Evolutionary conservation across 1,284 basidiomycete species (phyloP), one percentile per base, ranked within the genome.

Genomic region (Coniophora puteana): DNA sequence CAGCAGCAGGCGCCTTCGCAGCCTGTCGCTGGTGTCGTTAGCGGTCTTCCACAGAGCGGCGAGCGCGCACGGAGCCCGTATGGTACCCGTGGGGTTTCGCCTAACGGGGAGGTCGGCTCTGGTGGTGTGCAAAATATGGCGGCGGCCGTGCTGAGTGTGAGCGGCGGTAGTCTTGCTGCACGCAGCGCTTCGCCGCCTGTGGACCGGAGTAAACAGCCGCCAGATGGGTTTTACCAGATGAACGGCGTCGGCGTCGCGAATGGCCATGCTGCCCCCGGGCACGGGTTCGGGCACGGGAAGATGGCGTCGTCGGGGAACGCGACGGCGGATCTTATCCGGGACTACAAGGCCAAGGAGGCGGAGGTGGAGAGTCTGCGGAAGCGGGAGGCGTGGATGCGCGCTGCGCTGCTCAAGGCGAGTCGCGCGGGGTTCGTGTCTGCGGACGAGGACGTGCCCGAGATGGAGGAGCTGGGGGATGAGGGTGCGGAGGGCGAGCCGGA

Each of bases 301-400:
- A 53, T 64, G 12, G 76, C 78, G 0, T 85, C 84, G 11, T 77
- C 81, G 0, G 79, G 83, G 12, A 85, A 78, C 54, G 69, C 83
- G 11, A 73, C 84, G 2, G 78, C 80, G 6, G 89, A 93, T 57
- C 62, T 91, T 44, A 66, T 89, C 36, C 73, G 80, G 26, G 89
- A 92, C 51, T 65, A 92, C 44, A 91, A 87, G 62, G 72, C 75
- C 20, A 90, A 85, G 56, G 90, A 93, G 51, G 69, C 74, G 22
- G 93, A 95, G 57, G 59, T 93, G 24, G 92, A 94, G 49, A 69
- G 70, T 25, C 63, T 88, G 53, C 83, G 78, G 70, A 84, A 82
- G 55, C 80, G 89, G 49, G 85, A 93, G 65, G 70, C 72, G 20
- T 96, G 94, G 83, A 85, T 97, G 80, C 85, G 82, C 59, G 83